Conservation (phyloP, 2,329 filamentous ascomycete genomes). For the Colletotrichum abscissum region DNA sequence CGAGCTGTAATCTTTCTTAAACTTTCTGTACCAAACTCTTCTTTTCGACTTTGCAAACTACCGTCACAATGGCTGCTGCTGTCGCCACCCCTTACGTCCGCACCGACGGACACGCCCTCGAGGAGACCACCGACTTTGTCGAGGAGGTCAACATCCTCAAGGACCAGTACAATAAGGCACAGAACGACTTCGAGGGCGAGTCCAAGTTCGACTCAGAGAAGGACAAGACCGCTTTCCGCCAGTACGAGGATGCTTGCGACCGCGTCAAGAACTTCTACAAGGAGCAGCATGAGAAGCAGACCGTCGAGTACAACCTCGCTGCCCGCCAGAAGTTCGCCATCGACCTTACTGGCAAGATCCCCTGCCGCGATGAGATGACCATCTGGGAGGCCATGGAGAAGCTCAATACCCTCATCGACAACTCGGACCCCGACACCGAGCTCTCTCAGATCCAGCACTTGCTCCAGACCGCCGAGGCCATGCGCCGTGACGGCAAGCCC, state of each 20-base stretch:
- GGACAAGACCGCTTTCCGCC: constrained; percentile 83
- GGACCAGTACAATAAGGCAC: constrained; percentile 41
- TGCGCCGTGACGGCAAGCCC: constrained; percentile 85
- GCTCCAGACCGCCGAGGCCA: constrained; percentile 88
- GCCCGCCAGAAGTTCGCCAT: constrained; percentile 67
- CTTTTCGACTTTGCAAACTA: background rate
- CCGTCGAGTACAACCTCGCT: constrained; percentile 84
- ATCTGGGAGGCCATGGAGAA: constrained; percentile 95
- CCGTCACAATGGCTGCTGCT: constrained; percentile 30
- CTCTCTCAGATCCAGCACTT: constrained; percentile 92
- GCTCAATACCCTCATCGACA: constrained; percentile 90
- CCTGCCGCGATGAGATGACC: constrained; percentile 76
- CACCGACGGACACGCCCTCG: constrained; percentile 49
- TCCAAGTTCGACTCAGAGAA: constrained; percentile 80
- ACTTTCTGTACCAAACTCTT: background rate
- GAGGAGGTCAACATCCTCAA: constrained; percentile 68
- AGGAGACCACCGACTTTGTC: constrained; percentile 58
- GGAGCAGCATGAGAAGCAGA: constrained; percentile 78
- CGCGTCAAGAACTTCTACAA: constrained; percentile 89
- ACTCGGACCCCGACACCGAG: constrained; percentile 89
- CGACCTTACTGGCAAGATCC: constrained; percentile 70
- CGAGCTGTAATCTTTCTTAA: background rate
- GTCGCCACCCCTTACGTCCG: constrained; percentile 23
- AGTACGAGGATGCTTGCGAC: constrained; percentile 86
- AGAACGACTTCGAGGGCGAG: constrained; percentile 48